Conservation (phyloP, 1,139 yeast genomes). For the Sugiyamaella grinbergsii region DNA sequence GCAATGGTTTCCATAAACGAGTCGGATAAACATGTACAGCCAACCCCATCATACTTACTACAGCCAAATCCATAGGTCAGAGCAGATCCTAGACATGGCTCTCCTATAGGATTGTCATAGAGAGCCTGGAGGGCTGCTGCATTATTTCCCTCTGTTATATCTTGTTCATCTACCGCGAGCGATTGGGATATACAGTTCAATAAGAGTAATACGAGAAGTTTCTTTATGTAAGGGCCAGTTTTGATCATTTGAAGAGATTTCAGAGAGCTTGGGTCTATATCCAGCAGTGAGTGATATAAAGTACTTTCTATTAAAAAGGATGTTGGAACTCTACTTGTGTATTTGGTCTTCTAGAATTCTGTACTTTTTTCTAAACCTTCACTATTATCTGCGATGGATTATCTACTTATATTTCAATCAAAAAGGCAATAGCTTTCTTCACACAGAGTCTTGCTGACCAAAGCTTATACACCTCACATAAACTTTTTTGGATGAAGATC, state of each 20-base stretch:
- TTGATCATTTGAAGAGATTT: slow-evolving; percentile 5
- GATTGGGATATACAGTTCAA: background rate
- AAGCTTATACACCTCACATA: slow-evolving; percentile 11
- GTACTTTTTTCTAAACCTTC: background rate
- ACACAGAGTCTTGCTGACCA: slow-evolving; percentile 2
- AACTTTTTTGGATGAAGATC: slow-evolving; percentile 8
- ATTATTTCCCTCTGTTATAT: slow-evolving; percentile 1
- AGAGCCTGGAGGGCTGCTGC: slow-evolving; percentile 3
- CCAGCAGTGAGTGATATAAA: background rate
- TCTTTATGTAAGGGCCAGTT: background rate
- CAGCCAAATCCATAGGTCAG: slow-evolving; percentile 13
- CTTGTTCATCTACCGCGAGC: background rate
- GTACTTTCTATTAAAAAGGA: background rate
- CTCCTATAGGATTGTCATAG: slow-evolving; percentile 10
- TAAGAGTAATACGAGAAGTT: slow-evolving; percentile 2
- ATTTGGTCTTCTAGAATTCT: background rate
- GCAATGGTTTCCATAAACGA: slow-evolving; percentile 14
- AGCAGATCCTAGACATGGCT: slow-evolving; percentile 17
- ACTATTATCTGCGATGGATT: slow-evolving; percentile 1
- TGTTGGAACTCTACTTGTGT: background rate
- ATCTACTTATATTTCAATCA: slow-evolving; percentile 7
- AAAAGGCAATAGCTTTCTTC: slow-evolving; percentile 8
- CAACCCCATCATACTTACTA: slow-evolving; percentile 3
- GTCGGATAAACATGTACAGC: slow-evolving; percentile 6
- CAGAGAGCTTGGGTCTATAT: background rate